Conservation (phyloP, 2,329 filamentous ascomycete species). For the Talaromyces sp. region DNA sequence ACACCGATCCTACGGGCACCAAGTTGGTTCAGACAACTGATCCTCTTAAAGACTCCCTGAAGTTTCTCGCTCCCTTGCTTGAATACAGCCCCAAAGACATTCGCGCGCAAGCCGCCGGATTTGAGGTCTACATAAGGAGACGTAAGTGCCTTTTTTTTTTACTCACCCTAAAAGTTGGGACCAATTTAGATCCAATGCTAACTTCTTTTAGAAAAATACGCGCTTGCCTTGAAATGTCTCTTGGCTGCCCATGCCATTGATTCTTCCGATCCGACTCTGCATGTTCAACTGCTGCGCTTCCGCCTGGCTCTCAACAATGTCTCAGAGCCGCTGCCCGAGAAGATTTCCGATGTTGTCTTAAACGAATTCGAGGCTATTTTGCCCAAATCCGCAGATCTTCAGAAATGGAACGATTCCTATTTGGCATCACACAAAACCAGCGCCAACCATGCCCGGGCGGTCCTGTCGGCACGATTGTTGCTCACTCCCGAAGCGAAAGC, state of each 20-base stretch:
- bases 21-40: constrained; percentile 76
- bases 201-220: constrained; percentile 65
- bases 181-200: constrained; percentile 15
- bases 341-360: constrained; percentile 66
- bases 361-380: constrained; percentile 61
- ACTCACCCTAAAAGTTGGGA: neutral
- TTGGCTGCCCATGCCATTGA: constrained; percentile 68
- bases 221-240: constrained; percentile 83
- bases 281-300: constrained; percentile 70
- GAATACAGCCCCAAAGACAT: constrained; percentile 77
- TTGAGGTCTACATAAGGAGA: constrained; percentile 81
- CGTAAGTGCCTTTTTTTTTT: constrained; percentile 54
- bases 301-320: constrained; percentile 57
- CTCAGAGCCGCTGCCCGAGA: constrained; percentile 56
- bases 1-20: constrained; percentile 79
- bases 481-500: constrained; percentile 55
- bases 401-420: constrained; percentile 64
- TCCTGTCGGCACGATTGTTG: constrained; percentile 55
- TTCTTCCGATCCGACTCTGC: constrained; percentile 64
- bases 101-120: constrained; percentile 77
- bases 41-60: constrained; percentile 80
- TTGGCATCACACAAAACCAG: constrained; percentile 59
- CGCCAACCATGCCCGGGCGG: constrained; percentile 59
- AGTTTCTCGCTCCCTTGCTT: constrained; percentile 76
- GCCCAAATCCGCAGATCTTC: constrained; percentile 52